Base-by-base conservation (phyloP, 345 rosid species). In the Kandelia obovata region DNA sequence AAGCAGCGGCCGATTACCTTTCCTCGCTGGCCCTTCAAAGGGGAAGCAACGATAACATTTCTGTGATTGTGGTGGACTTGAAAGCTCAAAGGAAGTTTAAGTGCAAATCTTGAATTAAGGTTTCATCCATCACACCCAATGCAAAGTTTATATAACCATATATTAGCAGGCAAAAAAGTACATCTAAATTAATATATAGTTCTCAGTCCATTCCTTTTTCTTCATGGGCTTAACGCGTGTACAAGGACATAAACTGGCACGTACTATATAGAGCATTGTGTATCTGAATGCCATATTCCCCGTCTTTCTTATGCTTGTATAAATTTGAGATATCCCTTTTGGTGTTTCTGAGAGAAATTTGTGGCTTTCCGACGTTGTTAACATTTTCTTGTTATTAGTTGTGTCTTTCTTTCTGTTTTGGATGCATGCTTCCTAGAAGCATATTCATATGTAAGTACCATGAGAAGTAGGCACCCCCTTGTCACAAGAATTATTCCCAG, bases 181-280 rank as follows among this genome's bases (percentile, higher is more conserved):
- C 56, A 68, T 73, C 77, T 72, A 71, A 65, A 65, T 70, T 62
- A 79, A 82, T 78, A 82, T 85, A 87, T 82, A 85, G 85, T 71
- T 75, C 74, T 75, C 52, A 73, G 90, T 85, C 96, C 92, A 85
- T 87, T 65, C 76, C 80, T 85, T 89, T 87, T 89, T 78, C 80
- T 84, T 32, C 57, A 63, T 87, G 96, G 96, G 83, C 92, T 85
- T 83, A 70, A 73, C 80, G 83, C 82, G 79, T 81, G 84, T 81
- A 55, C 81, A 76, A 81, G 77, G 77, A 73, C 77, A 80, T 66
- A 69, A 73, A 66, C 65, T 67, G 71, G 70, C 67, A 43, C 71
- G 77, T 69, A 65, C 71, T 70, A 56, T 51, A 46, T 62, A 69
- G 71, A 26, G 64, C 75, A 64, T 55, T n/a, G 47, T 58, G 67